A percentile compares a stretch with the other conserved stretches of the same genome.
phyloP scores from a whole-genome alignment of 2,329 filamentous ascomycete species.

The Mycosphaerella arachidis region DNA sequence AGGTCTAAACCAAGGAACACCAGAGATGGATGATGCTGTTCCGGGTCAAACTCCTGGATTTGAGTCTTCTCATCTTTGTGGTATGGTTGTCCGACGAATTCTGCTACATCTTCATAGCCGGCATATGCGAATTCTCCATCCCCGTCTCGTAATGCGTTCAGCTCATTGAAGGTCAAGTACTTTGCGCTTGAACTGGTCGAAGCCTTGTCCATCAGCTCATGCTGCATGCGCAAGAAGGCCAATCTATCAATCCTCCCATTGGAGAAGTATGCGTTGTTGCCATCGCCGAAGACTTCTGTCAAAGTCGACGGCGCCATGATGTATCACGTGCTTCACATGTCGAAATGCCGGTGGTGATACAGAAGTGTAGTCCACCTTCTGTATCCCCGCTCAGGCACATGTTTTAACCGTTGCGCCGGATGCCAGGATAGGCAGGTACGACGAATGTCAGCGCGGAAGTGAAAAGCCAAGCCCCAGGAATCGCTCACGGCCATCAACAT shows the following conservation, averaged over 20 bases:
- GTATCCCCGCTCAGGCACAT: background rate
- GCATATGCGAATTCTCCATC: conserved; percentile 15
- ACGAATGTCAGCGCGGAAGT: background rate
- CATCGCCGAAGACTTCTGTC: conserved; percentile 17
- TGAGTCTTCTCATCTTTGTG: conserved; percentile 18
- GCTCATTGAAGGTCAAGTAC: conserved; percentile 19
- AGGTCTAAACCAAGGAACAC: conserved; percentile 22
- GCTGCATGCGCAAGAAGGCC: conserved; percentile 17
- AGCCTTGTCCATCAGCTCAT: conserved; percentile 19
- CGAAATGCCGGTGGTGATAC: conserved; percentile 28
- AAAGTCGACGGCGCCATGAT: conserved; percentile 15
- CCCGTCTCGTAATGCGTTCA: conserved; percentile 16
- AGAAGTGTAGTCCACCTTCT: conserved; percentile 4
- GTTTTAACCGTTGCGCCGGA: too few species aligned
- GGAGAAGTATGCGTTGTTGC: conserved; percentile 21
- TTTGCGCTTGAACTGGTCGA: conserved; percentile 18
- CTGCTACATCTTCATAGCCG: conserved; percentile 13
- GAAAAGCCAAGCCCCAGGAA: background rate
- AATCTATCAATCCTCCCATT: conserved; percentile 18
- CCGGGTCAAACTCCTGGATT: conserved; percentile 17
- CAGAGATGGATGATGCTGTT: conserved; percentile 17
- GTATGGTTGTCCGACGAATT: conserved; percentile 18
- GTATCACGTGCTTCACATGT: background rate
- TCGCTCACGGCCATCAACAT: conserved; percentile 10
- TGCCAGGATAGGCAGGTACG: background rate